phyloP scores from a whole-genome alignment of 192 early-diverging fungal genomes.

The Chytriomyces sp. region DNA sequence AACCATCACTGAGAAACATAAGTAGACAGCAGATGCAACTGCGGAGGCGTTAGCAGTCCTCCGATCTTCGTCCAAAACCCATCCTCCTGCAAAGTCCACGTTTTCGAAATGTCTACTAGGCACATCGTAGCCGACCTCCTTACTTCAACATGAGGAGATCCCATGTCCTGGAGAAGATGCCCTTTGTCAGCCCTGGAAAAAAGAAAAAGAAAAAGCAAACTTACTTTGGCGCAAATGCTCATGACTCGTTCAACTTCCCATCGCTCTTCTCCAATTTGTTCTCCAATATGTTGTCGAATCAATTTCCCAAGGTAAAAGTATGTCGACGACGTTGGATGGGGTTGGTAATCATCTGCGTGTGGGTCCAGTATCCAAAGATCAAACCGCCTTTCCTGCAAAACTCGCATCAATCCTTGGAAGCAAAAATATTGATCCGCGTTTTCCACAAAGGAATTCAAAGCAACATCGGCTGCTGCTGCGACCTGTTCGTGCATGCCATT shows the following conservation, averaged over 20 bases:
- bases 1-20: not conserved
- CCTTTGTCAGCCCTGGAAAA: not conserved
- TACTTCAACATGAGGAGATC: conserved; percentile 7
- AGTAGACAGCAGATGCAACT: conserved; percentile 20
- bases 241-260: conserved; percentile 14
- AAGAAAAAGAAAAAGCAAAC: conserved; percentile 2
- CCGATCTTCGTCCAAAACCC: conserved; percentile 26
- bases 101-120: conserved; percentile 16
- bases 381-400: conserved; percentile 13
- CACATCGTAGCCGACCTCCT: conserved; percentile 16
- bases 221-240: conserved; percentile 11
- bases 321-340: not conserved
- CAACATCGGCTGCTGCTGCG: conserved; percentile 7
- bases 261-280: not conserved
- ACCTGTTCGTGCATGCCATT: not conserved
- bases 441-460: conserved; percentile 19
- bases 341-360: conserved; percentile 17
- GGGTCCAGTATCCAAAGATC: conserved; percentile 4
- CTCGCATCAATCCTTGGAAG: not conserved
- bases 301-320: conserved; percentile 13
- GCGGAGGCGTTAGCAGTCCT: conserved; percentile 15
- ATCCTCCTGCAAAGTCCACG: not conserved
- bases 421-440: not conserved
- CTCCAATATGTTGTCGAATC: not conserved
- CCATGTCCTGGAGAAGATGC: conserved; percentile 8